Evolutionary conservation across 192 early-diverging fungal species (phyloP), one percentile per base, ranked within the genome.

Genomic region (Oehlia diaphana): DNA sequence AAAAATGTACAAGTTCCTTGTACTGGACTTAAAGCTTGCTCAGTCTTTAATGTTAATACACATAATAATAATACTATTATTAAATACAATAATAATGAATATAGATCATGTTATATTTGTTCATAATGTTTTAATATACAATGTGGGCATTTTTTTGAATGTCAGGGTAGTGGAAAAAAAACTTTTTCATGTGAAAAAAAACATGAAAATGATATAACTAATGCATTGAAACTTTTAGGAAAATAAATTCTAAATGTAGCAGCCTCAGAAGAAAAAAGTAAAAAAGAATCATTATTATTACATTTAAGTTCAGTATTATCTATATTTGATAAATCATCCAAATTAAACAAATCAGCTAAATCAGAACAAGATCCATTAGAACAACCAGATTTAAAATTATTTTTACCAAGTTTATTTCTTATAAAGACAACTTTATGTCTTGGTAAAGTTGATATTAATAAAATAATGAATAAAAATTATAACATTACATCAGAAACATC

Each of bases 201-300:
- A 44, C 39, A 76, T 76, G n/a, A 37, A 19, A 19, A 76, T 63
- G 19, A 65, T 63, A 37, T 19, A n/a, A 63, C 33, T 10, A 76
- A 63, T 31, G 12, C 35, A 64, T 4, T 76, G n/a, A 37, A 76
- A 64, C 33, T 31, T 76, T 44, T 39, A 37, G 74, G 37, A 12
- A 37, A 76, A 13, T 76, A 13, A 8, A 76, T 76, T 64, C 12
- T 76, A 26, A 44, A 64, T 42, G 39, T 42, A 4, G 31, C 74
- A 44, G 13, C 10, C 23, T 76, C 62, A 63, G 14, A 9, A 16
- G 26, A 76, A n/a, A 28, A 16, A 23, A 14, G 44, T 9, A 7
- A 65, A 42, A 63, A 76, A 47, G 21, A 76, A 26, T 19, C 39
- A 65, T 35, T 76, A 28, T 65, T 76, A 44, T 37, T 14, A 76